These are phyloP conservation scores for Exserohilum rostratum DNA, from an alignment of 2,329 filamentous ascomycete species.

Conservation along the genomic window DNA sequence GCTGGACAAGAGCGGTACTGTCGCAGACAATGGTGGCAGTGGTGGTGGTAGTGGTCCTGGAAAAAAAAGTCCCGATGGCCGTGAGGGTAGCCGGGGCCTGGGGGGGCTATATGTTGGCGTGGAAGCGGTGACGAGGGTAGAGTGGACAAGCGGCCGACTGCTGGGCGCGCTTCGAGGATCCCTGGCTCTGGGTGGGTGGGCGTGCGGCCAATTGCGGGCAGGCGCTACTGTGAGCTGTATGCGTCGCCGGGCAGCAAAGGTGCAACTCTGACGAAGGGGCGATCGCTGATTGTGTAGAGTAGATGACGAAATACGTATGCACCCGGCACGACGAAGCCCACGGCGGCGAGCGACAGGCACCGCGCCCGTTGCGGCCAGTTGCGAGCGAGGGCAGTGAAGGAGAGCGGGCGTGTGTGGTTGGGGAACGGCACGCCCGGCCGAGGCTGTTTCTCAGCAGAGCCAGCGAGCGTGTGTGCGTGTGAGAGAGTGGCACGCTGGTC, in stretches of 20 bases:
- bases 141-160: conserved; percentile 20
- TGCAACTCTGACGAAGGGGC: conserved; percentile 36
- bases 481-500: too few species aligned
- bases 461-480: too few species aligned
- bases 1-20: not conserved
- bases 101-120: conserved; percentile 29
- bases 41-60: not conserved
- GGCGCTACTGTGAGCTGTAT: conserved; percentile 30
- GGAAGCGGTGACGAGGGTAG: conserved; percentile 34
- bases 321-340: not conserved
- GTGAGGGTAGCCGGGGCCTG: conserved; percentile 21
- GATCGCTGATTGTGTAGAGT: conserved; percentile 3
- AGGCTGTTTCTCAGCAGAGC: too few species aligned
- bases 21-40: not conserved
- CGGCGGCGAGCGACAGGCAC: not conserved
- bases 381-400: not conserved
- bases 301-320: conserved; percentile 3
- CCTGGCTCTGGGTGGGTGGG: conserved; percentile 24
- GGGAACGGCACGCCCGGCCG: conserved; percentile 8
- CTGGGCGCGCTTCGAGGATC: conserved; percentile 26
- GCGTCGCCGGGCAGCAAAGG: conserved; percentile 26
- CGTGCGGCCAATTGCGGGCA: conserved; percentile 26
- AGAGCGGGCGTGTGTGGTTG: not conserved
- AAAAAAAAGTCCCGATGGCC: conserved; percentile 11
- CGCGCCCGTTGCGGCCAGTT: not conserved